These are phyloP conservation scores for Hypoxylon rickii DNA, from an alignment of 495 filamentous ascomycete genomes.

Conservation along the genomic window DNA sequence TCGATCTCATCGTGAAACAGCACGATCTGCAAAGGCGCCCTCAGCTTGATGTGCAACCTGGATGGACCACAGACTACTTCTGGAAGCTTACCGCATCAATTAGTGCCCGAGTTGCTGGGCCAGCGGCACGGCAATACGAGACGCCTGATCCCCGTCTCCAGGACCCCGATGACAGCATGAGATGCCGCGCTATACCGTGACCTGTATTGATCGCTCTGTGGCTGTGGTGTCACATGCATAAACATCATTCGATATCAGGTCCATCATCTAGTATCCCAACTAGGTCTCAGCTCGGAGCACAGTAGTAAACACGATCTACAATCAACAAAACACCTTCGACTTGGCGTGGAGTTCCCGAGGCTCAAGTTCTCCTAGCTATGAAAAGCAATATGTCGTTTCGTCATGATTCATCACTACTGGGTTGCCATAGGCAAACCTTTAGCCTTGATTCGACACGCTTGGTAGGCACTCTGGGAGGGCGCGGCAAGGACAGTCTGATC, in stretches of 20 bases:
- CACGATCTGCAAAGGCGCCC: constrained; percentile 21
- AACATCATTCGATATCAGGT: constrained; percentile 7
- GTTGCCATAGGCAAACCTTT: no score
- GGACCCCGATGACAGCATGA: constrained; percentile 10
- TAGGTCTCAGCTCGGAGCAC: constrained; percentile 14
- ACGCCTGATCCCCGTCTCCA: constrained; percentile 5
- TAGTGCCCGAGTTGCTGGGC: constrained; percentile 31
- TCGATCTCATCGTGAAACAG: constrained; percentile 19
- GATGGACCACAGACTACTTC: constrained; percentile 6
- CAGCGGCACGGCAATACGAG: constrained; percentile 13
- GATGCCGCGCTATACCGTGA: neutral
- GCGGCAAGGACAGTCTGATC: no score
- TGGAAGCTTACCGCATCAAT: constrained; percentile 8
- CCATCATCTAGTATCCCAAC: constrained; percentile 16
- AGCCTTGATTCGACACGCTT: no score
- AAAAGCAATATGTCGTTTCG: constrained; percentile 13
- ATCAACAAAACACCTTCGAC: constrained; percentile 2
- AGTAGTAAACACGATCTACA: neutral
- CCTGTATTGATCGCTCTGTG: constrained; percentile 8
- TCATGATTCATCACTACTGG: constrained; percentile 19
- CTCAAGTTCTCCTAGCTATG: neutral
- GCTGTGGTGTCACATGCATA: constrained; percentile 9
- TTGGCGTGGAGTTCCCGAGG: constrained; percentile 1
- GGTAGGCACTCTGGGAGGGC: no score
- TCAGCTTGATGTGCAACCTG: constrained; percentile 15